These are phyloP conservation scores for Gaillardinia entomophila DNA, from an alignment of 805 yeast species.

Conservation along the genomic window DNA sequence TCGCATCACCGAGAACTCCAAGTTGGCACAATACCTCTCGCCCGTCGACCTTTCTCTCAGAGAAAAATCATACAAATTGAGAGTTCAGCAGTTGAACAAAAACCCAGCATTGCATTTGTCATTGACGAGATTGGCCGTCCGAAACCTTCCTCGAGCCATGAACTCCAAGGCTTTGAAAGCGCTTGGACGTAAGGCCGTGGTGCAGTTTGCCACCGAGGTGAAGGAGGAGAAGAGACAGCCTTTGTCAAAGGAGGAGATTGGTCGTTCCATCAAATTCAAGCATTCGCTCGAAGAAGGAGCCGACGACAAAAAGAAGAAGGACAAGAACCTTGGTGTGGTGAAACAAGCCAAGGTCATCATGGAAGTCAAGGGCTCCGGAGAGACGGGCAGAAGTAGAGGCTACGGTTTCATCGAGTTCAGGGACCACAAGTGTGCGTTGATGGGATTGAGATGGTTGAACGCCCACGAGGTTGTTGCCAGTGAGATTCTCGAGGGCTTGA, in stretches of 20 bases:
- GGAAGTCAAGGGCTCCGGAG: conserved; percentile 88
- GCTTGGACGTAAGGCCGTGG: conserved; percentile 89
- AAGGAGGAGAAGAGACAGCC: conserved; percentile 71
- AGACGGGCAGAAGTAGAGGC: conserved; percentile 88
- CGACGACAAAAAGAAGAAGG: conserved; percentile 47
- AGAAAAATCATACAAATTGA: conserved; percentile 76
- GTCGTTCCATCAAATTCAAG: conserved; percentile 71
- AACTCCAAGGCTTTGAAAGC: conserved; percentile 84
- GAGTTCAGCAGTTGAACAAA: conserved; percentile 85
- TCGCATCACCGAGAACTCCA: conserved; percentile 74
- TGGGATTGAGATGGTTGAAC: conserved; percentile 96
- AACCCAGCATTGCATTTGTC: conserved; percentile 90
- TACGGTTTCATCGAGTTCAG: conserved; percentile 92
- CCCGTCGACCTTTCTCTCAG: conserved; percentile 78
- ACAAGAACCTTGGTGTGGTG: conserved; percentile 83
- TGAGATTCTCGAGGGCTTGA: conserved; percentile 67
- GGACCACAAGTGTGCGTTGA: conserved; percentile 87
- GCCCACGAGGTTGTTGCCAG: conserved; percentile 76
- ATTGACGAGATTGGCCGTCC: conserved; percentile 89
- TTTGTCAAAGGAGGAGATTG: conserved; percentile 80
- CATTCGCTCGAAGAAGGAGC: conserved; percentile 26
- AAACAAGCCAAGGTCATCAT: conserved; percentile 88
- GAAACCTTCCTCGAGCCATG: conserved; percentile 93
- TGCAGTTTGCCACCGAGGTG: conserved; percentile 88
- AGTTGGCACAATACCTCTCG: conserved; percentile 63